Conservation (phyloP, 2,329 filamentous ascomycete species). For the Grosmannia penicillata region DNA sequence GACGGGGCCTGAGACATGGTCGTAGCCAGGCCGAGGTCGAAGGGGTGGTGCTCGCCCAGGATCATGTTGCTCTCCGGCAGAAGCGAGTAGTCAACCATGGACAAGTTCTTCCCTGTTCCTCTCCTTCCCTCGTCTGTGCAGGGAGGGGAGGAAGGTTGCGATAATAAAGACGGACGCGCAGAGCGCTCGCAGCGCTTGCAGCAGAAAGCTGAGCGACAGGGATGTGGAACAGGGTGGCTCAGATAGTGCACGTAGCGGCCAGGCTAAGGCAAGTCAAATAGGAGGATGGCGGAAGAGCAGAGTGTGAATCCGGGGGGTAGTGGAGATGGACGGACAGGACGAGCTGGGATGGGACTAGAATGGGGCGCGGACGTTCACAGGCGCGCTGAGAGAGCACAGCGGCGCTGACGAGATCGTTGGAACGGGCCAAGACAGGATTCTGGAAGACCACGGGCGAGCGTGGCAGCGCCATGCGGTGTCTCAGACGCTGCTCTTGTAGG, state of each 20-base stretch:
- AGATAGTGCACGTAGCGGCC: neutral
- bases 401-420: neutral
- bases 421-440: too few relatives aligned
- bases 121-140: neutral
- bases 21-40: neutral
- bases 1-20: neutral
- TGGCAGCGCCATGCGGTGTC: too few relatives aligned
- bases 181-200: too few relatives aligned
- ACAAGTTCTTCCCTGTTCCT: neutral
- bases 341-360: neutral
- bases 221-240: conserved; percentile 1
- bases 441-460: too few relatives aligned
- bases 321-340: neutral
- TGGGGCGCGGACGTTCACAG: neutral
- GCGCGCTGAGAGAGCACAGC: neutral
- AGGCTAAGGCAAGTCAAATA: neutral
- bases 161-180: neutral
- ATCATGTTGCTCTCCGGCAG: conserved; percentile 1
- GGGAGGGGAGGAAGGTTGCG: neutral
- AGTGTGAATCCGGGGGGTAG: neutral
- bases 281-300: neutral
- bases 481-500: too few relatives aligned
- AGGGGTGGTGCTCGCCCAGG: neutral
- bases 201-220: neutral
- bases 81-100: too few relatives aligned